Evolutionary conservation across 108 stramenopile genomes (phyloP), one percentile per base, ranked within the genome.

Genomic region (Fragilariopsis cylindrus): DNA sequence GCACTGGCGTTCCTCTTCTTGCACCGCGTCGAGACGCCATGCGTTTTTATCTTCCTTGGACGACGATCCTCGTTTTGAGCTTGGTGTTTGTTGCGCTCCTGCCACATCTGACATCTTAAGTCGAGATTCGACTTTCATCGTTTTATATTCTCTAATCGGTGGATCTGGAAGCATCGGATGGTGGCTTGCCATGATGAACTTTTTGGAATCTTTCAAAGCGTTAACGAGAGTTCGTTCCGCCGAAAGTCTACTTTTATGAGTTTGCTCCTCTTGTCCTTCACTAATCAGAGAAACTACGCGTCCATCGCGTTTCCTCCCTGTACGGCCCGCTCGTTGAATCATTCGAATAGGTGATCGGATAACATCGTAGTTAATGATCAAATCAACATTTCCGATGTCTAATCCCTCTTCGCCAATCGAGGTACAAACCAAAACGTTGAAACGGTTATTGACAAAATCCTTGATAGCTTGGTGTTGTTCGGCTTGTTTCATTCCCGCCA

Each of bases 301-400:
- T 7, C 98, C 98, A 48, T 93, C 80, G 50, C 97, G 83, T 71
- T 92, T 92, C 7, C 98, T 81, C 0, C 97, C 97, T 4, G 98
- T 98, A 53, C 98, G 76, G 4, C 98, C 98, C 30, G 87, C 82
- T 9, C 97, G 83, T 73, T 98, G 96, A 53, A 97, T 85, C 72
- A 79, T 88, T 62, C 98, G 86, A 47, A 97, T 94, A 18, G 97
- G 92, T 11, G 90, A 92, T 42, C 90, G 83, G 6, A 96, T 69
- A 0, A 81, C 79, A 67, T 98, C 97, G 76, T 88, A 98, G 76
- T 95, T 96, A 41, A 98, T 90, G 66, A 97, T 97, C 21, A 99
- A 76, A 76, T 97, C 98, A 19, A 99, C 98, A 60, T 97, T 94
- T 15, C 97, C 98, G 77, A 99, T 98, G 76, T 99, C 97, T 53